Conservation (phyloP, 306 rosid genomes). For the Mimosa pudica region DNA sequence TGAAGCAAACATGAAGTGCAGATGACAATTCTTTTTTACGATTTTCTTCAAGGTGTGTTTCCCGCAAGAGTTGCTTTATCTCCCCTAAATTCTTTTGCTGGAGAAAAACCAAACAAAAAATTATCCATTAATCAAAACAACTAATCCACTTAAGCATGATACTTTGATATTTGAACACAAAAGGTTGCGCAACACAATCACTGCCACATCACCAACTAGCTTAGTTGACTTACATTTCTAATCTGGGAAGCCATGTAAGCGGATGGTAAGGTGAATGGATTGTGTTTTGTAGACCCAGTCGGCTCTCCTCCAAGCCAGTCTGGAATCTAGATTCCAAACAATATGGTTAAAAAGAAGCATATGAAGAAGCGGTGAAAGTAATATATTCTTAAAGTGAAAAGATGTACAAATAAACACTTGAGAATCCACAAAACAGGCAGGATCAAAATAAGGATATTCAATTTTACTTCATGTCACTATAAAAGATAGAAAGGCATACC, state of each 20-base stretch:
- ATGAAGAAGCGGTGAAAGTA: not conserved
- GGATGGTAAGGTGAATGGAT: constrained; percentile 86
- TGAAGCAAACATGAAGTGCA: constrained; percentile 91
- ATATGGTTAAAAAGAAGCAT: constrained; percentile 26
- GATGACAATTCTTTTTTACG: constrained; percentile 84
- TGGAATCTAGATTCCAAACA: constrained; percentile 71
- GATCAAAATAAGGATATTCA: constrained; percentile 5
- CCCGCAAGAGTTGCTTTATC: constrained; percentile 72
- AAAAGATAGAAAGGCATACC: constrained; percentile 50
- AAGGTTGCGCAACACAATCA: constrained; percentile 32
- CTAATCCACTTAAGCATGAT: constrained; percentile 23
- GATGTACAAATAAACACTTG: not conserved
- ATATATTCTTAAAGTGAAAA: constrained; percentile 1
- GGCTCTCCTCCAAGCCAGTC: constrained; percentile 74
- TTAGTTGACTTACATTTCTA: constrained; percentile 65
- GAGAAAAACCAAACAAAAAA: constrained; percentile 25
- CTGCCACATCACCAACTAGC: constrained; percentile 22
- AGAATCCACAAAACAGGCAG: constrained; percentile 18
- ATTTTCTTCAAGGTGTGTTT: constrained; percentile 86
- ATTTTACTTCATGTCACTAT: constrained; percentile 10
- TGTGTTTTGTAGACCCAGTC: constrained; percentile 68
- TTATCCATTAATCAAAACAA: constrained; percentile 20
- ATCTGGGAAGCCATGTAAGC: constrained; percentile 70
- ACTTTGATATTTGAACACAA: constrained; percentile 17
- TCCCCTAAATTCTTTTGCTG: constrained; percentile 80